Percentiles rank a stretch among this genome's conserved stretches.
Conservation (phyloP, 192 early-diverging fungal species). For the Gaertneriomyces semiglobifer region DNA sequence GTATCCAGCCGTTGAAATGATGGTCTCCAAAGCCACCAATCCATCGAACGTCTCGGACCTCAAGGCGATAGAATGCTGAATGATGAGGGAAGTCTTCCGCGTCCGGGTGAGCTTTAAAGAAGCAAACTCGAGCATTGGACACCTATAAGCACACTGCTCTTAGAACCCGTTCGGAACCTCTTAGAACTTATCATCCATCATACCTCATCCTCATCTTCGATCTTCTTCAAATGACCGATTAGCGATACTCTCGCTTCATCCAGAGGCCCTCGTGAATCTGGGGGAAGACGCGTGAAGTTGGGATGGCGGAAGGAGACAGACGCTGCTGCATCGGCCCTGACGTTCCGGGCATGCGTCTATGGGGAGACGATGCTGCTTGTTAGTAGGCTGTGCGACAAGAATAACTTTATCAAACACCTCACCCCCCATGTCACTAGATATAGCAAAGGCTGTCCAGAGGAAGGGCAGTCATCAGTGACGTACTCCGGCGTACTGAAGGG, state of each 20-base stretch:
- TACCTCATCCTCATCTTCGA: conserved; percentile 12
- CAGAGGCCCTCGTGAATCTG: conserved; percentile 11
- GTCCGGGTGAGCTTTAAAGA: conserved; percentile 6
- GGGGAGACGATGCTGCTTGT: not conserved
- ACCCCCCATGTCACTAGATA: conserved; percentile 23
- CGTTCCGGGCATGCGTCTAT: conserved; percentile 14
- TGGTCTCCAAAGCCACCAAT: conserved; percentile 22
- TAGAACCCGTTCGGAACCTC: not conserved
- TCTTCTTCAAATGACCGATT: conserved; percentile 1
- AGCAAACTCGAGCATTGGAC: not conserved
- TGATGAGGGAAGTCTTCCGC: conserved; percentile 12
- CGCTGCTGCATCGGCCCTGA: not conserved
- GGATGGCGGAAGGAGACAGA: conserved; percentile 12
- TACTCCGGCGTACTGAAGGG: conserved; percentile 21
- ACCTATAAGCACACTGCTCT: not conserved
- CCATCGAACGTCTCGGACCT: conserved; percentile 9
- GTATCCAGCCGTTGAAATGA: conserved; percentile 22
- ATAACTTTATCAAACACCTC: not conserved
- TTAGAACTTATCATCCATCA: not conserved
- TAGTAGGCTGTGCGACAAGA: not conserved
- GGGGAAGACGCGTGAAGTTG: conserved; percentile 8
- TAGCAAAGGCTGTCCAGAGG: conserved; percentile 8
- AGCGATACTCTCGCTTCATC: conserved; percentile 20
- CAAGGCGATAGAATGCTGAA: conserved; percentile 17
- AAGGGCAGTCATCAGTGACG: conserved; percentile 16